Percentiles rank a stretch among this genome's conserved stretches.
phyloP scores from a whole-genome alignment of 768 basidiomycete genomes.

The Calvatia gigantea region DNA sequence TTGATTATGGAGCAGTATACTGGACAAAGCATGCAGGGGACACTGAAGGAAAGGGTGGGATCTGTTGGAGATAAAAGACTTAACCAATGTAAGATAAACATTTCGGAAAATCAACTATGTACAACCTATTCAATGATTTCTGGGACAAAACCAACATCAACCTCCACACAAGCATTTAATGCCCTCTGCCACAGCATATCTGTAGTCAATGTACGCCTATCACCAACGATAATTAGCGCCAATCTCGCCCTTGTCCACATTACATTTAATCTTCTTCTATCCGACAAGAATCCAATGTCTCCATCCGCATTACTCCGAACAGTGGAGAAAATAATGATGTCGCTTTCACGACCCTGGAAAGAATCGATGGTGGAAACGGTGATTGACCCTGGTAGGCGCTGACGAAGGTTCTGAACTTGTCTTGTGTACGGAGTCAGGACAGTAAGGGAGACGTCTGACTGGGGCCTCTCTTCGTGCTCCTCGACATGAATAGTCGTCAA shows the following conservation, averaged over 20 bases:
- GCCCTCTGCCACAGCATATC: slow-evolving; percentile 54
- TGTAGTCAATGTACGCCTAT: slow-evolving; percentile 43
- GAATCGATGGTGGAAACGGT: slow-evolving; percentile 53
- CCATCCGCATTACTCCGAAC: slow-evolving; percentile 57
- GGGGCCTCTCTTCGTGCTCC: slow-evolving; percentile 14
- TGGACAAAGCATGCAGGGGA: slow-evolving; percentile 4
- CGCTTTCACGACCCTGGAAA: slow-evolving; percentile 68
- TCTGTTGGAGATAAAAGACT: slow-evolving; percentile 7
- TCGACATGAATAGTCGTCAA: slow-evolving; percentile 24
- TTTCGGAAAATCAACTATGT: too few relatives aligned
- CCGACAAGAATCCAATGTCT: slow-evolving; percentile 66
- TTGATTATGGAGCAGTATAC: slow-evolving; percentile 47
- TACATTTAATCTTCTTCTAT: slow-evolving; percentile 58
- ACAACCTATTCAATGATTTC: neutral
- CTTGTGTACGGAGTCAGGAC: slow-evolving; percentile 61
- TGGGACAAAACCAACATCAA: slow-evolving; percentile 13
- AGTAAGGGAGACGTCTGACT: slow-evolving; percentile 32
- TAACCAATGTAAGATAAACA: too few relatives aligned
- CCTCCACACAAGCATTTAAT: slow-evolving; percentile 33
- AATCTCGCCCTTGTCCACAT: slow-evolving; percentile 66
- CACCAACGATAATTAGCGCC: slow-evolving; percentile 59
- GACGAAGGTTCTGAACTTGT: slow-evolving; percentile 46
- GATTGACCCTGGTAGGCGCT: slow-evolving; percentile 32
- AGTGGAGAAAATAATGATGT: slow-evolving; percentile 62
- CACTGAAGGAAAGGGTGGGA: neutral